These are phyloP conservation scores for Ormosia emarginata DNA, from an alignment of 306 rosid genomes.

Conservation along the genomic window DNA sequence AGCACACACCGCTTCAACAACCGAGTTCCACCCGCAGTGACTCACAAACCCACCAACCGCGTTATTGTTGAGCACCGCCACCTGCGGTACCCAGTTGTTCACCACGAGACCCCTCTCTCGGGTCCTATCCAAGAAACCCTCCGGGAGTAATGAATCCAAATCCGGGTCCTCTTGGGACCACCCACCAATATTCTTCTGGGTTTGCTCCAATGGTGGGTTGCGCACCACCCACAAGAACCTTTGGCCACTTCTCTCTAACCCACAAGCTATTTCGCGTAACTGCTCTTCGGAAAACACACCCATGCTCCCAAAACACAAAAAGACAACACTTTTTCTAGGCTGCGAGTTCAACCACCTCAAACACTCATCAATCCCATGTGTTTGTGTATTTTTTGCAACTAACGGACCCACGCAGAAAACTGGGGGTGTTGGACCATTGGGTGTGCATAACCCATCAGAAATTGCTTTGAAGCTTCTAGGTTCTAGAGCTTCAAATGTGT, in stretches of 20 bases:
- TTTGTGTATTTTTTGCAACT: neutral
- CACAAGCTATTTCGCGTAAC: slow-evolving; percentile 35
- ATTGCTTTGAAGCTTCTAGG: slow-evolving; percentile 18
- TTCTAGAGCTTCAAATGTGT: slow-evolving; percentile 44
- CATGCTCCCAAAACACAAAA: slow-evolving; percentile 52
- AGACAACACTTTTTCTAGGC: slow-evolving; percentile 43
- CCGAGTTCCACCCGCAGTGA: slow-evolving; percentile 66
- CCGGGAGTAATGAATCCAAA: slow-evolving; percentile 27
- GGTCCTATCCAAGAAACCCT: slow-evolving; percentile 39
- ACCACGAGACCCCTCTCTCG: slow-evolving; percentile 32
- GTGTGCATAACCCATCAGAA: slow-evolving; percentile 29
- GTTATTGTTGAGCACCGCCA: slow-evolving; percentile 25
- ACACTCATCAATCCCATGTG: neutral
- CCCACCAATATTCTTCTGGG: too few species aligned
- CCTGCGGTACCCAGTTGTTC: slow-evolving; percentile 53
- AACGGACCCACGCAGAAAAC: slow-evolving; percentile 39
- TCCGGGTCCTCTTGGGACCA: slow-evolving; percentile 8
- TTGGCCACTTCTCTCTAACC: slow-evolving; percentile 38
- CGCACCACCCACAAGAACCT: slow-evolving; percentile 37
- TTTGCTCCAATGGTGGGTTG: too few species aligned
- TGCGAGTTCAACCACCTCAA: slow-evolving; percentile 44
- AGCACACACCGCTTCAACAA: slow-evolving; percentile 40
- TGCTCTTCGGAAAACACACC: slow-evolving; percentile 42
- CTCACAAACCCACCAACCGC: slow-evolving; percentile 62
- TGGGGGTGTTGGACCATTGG: slow-evolving; percentile 17